Evolutionary conservation across 2,329 filamentous ascomycete genomes (phyloP).

Genomic region (Trichoderma hamatum): DNA sequence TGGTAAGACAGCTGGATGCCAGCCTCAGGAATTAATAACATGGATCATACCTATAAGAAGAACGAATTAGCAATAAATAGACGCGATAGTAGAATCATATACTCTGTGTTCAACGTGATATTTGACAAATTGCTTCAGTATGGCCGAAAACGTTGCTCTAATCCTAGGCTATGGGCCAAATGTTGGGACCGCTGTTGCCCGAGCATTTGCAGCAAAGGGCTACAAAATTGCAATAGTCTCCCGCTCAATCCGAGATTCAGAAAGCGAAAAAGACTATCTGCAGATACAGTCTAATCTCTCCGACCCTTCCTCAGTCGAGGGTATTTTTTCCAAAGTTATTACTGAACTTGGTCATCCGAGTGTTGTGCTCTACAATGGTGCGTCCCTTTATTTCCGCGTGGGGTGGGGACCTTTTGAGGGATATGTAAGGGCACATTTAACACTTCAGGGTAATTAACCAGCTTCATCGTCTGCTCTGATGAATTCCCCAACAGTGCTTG

Average conservation of each 20-base stretch:
- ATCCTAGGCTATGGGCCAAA: background rate
- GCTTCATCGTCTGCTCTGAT: background rate
- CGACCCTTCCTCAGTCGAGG: background rate
- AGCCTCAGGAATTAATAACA: background rate
- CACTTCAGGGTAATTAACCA: background rate
- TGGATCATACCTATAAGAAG: background rate
- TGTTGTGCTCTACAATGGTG: slow-evolving; percentile 8
- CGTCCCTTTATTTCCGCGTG: background rate
- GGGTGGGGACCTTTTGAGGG: background rate
- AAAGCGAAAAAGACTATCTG: background rate
- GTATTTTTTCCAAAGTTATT: background rate
- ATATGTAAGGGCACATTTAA: background rate
- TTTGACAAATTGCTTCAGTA: background rate
- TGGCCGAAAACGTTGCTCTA: background rate
- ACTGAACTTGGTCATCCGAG: background rate
- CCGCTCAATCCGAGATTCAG: background rate
- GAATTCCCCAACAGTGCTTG: background rate
- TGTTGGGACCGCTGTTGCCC: background rate
- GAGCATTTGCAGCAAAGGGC: slow-evolving; percentile 1
- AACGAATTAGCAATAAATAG: background rate
- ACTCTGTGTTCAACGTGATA: background rate
- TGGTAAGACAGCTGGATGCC: background rate
- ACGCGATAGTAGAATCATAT: background rate
- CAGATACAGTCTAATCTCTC: background rate
- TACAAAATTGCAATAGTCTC: background rate